Conservation (phyloP, 164 flowering plant species). For the Magnolia sinica region DNA sequence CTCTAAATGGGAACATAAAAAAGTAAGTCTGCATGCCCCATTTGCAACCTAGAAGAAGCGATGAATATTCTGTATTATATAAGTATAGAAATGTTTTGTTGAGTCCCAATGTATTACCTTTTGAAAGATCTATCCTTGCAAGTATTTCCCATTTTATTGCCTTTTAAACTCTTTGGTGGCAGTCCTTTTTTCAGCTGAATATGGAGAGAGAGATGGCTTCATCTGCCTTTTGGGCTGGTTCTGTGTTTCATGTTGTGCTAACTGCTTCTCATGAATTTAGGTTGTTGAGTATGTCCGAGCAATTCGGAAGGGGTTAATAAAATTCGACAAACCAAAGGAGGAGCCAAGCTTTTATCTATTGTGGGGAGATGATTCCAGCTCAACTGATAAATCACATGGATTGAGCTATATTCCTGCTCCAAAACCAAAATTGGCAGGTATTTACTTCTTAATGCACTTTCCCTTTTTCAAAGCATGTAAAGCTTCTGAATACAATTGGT, state of each 20-base stretch:
- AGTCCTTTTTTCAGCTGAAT: not conserved
- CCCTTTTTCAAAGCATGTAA: not conserved
- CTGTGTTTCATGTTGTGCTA: constrained; percentile 8
- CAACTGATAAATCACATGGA: constrained; percentile 51
- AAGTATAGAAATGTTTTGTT: not conserved
- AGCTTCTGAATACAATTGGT: not conserved
- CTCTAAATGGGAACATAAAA: constrained; percentile 84
- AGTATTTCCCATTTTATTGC: not conserved
- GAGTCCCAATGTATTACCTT: not conserved
- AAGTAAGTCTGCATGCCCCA: constrained; percentile 33
- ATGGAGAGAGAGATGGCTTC: not conserved
- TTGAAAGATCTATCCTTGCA: not conserved
- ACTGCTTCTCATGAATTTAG: constrained; percentile 32
- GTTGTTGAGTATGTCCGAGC: constrained; percentile 58
- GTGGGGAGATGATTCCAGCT: constrained; percentile 82
- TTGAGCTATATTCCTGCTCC: constrained; percentile 82
- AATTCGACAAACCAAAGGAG: constrained; percentile 76
- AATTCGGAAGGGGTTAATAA: constrained; percentile 73
- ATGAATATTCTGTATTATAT: not conserved
- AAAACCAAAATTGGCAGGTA: constrained; percentile 84
- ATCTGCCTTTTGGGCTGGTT: not conserved
- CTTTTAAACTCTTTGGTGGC: not conserved
- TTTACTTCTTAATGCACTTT: not conserved
- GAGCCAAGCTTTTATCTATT: constrained; percentile 45
- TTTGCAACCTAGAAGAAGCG: not conserved